phyloP scores from a whole-genome alignment of 805 yeast species.

The Saturnispora gosingensis region DNA sequence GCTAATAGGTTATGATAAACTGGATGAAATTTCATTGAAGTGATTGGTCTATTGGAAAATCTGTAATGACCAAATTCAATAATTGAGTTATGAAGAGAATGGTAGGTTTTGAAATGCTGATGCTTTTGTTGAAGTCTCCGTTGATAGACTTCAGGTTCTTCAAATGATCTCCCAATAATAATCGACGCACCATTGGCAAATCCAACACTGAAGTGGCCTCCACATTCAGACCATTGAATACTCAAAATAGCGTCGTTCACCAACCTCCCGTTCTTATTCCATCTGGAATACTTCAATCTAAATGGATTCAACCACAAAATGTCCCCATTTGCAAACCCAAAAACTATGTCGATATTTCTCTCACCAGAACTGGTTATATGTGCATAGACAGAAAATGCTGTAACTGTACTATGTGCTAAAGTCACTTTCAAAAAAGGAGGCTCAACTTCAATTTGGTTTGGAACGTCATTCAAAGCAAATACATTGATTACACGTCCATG shows the following conservation, averaged over 20 bases:
- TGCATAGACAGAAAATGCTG: constrained; percentile 30
- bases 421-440: constrained; percentile 37
- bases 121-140: background rate
- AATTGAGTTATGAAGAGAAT: background rate
- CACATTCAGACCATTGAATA: constrained; percentile 39
- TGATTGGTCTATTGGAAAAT: constrained; percentile 50
- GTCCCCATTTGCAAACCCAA: constrained; percentile 65
- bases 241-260: constrained; percentile 36
- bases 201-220: constrained; percentile 45
- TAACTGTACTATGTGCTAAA: constrained; percentile 31
- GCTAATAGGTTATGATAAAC: constrained; percentile 31
- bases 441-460: constrained; percentile 33
- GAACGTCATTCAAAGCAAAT: constrained; percentile 30
- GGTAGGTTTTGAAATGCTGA: background rate
- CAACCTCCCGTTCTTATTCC: constrained; percentile 41
- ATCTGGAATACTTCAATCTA: constrained; percentile 37
- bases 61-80: constrained; percentile 47
- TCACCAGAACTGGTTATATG: constrained; percentile 20
- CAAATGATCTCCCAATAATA: constrained; percentile 41
- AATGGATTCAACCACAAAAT: constrained; percentile 50
- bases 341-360: constrained; percentile 38
- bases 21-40: constrained; percentile 38
- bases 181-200: constrained; percentile 54
- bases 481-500: constrained; percentile 44
- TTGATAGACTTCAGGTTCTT: constrained; percentile 32